Conservation (phyloP, 805 yeast species). For the Teunomyces cretensis region DNA sequence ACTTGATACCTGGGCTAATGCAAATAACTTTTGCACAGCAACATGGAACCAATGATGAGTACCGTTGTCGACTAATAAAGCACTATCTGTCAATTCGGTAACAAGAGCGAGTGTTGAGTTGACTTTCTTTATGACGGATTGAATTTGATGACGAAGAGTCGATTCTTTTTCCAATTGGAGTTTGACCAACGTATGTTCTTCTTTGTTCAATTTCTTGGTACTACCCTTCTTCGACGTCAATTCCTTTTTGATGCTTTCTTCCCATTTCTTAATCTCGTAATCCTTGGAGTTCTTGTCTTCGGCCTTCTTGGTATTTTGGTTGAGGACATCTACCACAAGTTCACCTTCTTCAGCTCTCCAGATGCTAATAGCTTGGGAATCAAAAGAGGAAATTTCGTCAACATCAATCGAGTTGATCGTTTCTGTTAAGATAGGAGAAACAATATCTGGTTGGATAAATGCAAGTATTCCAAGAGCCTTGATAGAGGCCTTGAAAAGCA, state of each 20-base stretch:
- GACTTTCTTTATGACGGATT: constrained; percentile 33
- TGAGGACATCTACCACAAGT: constrained; percentile 63
- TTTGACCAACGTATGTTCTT: constrained; percentile 64
- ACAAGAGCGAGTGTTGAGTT: constrained; percentile 55
- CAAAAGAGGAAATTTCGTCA: constrained; percentile 36
- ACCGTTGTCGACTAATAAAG: constrained; percentile 63
- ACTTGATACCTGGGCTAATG: constrained; percentile 37
- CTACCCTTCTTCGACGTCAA: constrained; percentile 53
- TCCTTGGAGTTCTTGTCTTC: constrained; percentile 77
- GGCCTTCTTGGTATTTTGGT: constrained; percentile 35
- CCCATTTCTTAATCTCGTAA: constrained; percentile 88
- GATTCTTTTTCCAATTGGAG: constrained; percentile 66
- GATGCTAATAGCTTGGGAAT: constrained; percentile 54
- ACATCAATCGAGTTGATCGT: constrained; percentile 40
- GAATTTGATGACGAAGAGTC: constrained; percentile 49
- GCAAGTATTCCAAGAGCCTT: constrained; percentile 40
- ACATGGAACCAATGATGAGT: constrained; percentile 67
- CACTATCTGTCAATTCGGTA: constrained; percentile 49
- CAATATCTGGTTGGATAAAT: constrained; percentile 58
- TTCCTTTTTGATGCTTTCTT: constrained; percentile 75
- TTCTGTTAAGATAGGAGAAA: constrained; percentile 51
- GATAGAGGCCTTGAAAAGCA: constrained; percentile 51
- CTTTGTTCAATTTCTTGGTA: constrained; percentile 67
- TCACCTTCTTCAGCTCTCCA: constrained; percentile 72
- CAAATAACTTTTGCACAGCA: constrained; percentile 53